Evolutionary conservation across 116 monocot genomes (phyloP).

Genomic region (Trichopus zeylanicus): DNA sequence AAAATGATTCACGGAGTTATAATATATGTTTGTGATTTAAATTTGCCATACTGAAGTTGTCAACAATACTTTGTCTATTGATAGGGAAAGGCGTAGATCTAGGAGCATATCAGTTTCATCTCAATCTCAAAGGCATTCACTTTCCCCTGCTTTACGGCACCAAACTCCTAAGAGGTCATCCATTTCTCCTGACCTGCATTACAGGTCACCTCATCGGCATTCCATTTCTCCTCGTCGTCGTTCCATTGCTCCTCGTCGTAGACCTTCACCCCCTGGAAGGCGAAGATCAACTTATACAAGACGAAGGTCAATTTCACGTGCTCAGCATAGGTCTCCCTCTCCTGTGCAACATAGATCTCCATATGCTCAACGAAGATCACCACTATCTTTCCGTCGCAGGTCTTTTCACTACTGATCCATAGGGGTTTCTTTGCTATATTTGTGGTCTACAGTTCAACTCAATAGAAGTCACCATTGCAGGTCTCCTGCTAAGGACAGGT

Average conservation of each 20-base stretch:
- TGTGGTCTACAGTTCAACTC: constrained; percentile 36
- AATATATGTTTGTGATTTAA: too few species aligned
- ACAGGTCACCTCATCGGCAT: constrained; percentile 19
- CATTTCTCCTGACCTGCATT: constrained; percentile 9
- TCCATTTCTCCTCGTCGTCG: constrained; percentile 19
- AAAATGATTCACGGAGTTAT: too few species aligned
- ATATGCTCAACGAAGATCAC: constrained; percentile 22
- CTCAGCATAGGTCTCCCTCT: constrained; percentile 20
- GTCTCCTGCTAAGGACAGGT: too few species aligned
- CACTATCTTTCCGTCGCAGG: constrained; percentile 6
- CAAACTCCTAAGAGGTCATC: constrained; percentile 12
- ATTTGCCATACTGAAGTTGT: too few species aligned
- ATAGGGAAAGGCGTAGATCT: constrained; percentile 41
- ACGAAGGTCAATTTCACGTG: constrained; percentile 22
- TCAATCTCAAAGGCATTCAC: constrained; percentile 19
- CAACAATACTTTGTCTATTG: background rate
- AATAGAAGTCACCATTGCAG: constrained; percentile 34
- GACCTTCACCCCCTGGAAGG: constrained; percentile 31
- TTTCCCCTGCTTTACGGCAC: constrained; percentile 21
- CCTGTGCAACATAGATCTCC: constrained; percentile 15
- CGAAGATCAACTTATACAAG: constrained; percentile 31
- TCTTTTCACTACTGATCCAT: constrained; percentile 14
- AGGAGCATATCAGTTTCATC: constrained; percentile 52
- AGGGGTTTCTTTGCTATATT: constrained; percentile 20
- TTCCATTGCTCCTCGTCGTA: constrained; percentile 34